Base-by-base conservation (phyloP, 495 filamentous ascomycete genomes). In the Xylaria intraflava region DNA sequence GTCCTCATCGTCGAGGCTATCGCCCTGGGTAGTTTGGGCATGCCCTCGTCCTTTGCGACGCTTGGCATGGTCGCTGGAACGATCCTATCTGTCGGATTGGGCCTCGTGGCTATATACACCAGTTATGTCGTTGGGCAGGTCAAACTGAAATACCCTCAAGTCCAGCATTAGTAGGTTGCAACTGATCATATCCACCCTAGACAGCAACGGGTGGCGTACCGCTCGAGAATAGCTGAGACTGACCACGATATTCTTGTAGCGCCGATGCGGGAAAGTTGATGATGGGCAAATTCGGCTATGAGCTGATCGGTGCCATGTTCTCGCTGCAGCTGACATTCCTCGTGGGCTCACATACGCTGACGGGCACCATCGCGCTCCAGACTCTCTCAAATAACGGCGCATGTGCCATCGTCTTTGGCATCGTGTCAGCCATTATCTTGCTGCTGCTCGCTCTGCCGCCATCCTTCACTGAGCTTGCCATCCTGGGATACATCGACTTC, bases 101-200 rank as follows among this genome's bases (percentile, higher is more conserved):
- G 88, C 16, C 62, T 85, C 19, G 56, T 88, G 10, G 81, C 87
- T 36, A 84, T 83, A 33, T 94, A 91, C 68, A 88, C 86, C 16
- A 85, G 85, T 58, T 88, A 83, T 54, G 78, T 90, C 29, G 79
- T 92, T 56, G 87, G 84, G 19, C 85, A 90, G 66, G 83, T 93
- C 65, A 91, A 90, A 65, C 57, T 83, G 44, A 77, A 72, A 51
- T 83, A 83, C 60, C 89, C 89, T 0, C 72, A 85, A n/a, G 81
- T 91, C 33, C 72, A 81, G 50, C 82, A 83, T 66, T 83, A 90
- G 52, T 55, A 55, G 49, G 52, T 55, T 3, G 14, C 8, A 47
- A 24, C 5, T 11, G 11, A 9, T 1, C 12, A 17, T 19, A 29
- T 16, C 1, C 17, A 22, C 0, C 23, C 16, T 33, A 33, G 12